These are phyloP conservation scores for Blastobotrys illinoisensis DNA, from an alignment of 1,139 yeast species.

Conservation along the genomic window DNA sequence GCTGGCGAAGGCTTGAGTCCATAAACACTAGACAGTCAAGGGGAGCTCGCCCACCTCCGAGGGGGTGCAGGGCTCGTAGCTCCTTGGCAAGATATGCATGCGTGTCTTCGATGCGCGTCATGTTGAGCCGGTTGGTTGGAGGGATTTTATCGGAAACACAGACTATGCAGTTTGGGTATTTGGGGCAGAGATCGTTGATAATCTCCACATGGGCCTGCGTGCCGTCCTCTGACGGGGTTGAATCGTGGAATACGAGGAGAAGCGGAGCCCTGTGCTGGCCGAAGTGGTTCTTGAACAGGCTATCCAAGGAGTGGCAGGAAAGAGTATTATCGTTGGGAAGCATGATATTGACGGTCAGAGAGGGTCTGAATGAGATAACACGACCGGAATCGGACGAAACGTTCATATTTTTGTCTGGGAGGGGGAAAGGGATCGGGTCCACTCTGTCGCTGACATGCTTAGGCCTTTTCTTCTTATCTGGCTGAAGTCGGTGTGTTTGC, in stretches of 20 bases:
- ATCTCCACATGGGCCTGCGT: background rate
- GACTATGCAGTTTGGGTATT: conserved; percentile 8
- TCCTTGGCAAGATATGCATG: conserved; percentile 16
- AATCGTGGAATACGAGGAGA: conserved; percentile 10
- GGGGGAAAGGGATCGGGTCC: conserved; percentile 6
- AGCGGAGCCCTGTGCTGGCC: conserved; percentile 5
- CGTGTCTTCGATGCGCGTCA: conserved; percentile 8
- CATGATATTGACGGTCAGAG: background rate
- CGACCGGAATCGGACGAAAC: conserved; percentile 7
- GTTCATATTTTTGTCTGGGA: conserved; percentile 6
- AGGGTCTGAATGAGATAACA: background rate
- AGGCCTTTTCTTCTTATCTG: background rate
- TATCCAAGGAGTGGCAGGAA: background rate
- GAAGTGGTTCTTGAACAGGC: background rate
- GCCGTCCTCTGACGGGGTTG: background rate
- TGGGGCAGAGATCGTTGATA: background rate
- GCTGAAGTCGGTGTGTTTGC: background rate
- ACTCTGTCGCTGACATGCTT: background rate
- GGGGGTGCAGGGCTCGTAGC: conserved; percentile 22
- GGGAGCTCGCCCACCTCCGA: conserved; percentile 23
- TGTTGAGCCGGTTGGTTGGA: background rate
- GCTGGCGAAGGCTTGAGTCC: conserved; percentile 11
- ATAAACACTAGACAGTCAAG: conserved; percentile 17
- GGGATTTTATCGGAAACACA: background rate
- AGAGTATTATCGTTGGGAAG: background rate